Percentiles rank a stretch among this genome's conserved stretches.
These are phyloP conservation scores for Calonectria honghensis DNA, from an alignment of 2,329 filamentous ascomycete genomes.

Conservation along the genomic window DNA sequence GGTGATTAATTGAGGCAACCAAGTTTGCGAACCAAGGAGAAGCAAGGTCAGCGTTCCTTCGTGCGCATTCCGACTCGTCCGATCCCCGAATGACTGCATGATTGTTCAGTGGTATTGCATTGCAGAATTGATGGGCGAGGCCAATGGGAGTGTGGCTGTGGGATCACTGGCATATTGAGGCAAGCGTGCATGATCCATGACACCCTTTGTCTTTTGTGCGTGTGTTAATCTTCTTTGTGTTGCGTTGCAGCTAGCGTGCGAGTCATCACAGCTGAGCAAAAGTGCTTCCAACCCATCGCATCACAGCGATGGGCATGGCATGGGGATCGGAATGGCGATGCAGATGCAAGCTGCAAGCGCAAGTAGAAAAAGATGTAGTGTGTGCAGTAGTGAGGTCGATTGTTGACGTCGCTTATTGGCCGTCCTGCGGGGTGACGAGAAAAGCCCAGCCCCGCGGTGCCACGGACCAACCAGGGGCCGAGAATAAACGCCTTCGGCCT, in stretches of 20 bases:
- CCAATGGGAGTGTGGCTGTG: conserved; percentile 30
- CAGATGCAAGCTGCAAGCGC: conserved; percentile 17
- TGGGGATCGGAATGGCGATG: conserved; percentile 33
- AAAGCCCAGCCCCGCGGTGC: conserved; percentile 44
- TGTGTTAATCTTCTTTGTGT: background rate
- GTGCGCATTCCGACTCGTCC: conserved; percentile 38
- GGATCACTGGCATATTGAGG: conserved; percentile 37
- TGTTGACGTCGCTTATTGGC: conserved; percentile 46
- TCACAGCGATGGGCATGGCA: conserved; percentile 28
- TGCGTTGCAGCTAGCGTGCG: conserved; percentile 33
- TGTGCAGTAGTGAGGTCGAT: conserved; percentile 22
- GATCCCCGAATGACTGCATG: conserved; percentile 39
- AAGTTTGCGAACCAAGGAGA: conserved; percentile 11
- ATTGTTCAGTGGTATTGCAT: conserved; percentile 30
- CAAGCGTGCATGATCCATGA: conserved; percentile 40
- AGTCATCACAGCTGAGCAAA: conserved; percentile 28
- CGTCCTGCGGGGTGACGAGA: conserved; percentile 52
- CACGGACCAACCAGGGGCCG: conserved; percentile 50
- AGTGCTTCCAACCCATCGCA: conserved; percentile 27
- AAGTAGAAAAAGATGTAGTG: conserved; percentile 28
- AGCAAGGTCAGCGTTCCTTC: conserved; percentile 32
- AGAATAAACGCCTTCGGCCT: conserved; percentile 52
- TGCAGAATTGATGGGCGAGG: conserved; percentile 14
- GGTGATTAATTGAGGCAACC: conserved; percentile 31
- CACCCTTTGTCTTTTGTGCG: conserved; percentile 16